phyloP scores from a whole-genome alignment of 2,329 filamentous ascomycete genomes.

The Aspergillus pseudonomiae region DNA sequence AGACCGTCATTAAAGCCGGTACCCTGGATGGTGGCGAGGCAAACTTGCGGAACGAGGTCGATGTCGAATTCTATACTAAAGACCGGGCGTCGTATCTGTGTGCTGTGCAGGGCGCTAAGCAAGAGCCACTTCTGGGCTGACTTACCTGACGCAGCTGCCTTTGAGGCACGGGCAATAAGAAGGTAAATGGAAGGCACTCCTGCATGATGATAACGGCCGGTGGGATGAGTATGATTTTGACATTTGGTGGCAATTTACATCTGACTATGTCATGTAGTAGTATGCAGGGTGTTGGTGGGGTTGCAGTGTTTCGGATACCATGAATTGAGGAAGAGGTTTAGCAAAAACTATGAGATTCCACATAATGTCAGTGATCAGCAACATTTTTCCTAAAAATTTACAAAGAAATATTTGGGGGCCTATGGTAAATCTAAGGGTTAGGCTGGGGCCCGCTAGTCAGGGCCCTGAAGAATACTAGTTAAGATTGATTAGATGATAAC shows the following conservation, averaged over 20 bases:
- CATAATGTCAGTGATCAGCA: neutral
- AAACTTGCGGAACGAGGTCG: slow-evolving; percentile 47
- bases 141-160: neutral
- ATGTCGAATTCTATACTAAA: slow-evolving; percentile 58
- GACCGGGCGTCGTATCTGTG: slow-evolving; percentile 52
- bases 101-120: slow-evolving; percentile 50
- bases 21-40: slow-evolving; percentile 53
- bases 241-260: neutral
- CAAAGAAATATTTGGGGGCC: too few relatives aligned
- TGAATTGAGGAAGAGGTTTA: neutral
- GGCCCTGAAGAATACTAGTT: too few relatives aligned
- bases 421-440: too few relatives aligned
- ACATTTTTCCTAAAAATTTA: neutral
- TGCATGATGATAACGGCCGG: neutral
- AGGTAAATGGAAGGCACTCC: neutral
- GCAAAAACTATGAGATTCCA: neutral
- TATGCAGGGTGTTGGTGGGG: neutral
- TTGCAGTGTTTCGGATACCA: neutral
- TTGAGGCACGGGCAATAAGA: neutral
- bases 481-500: too few relatives aligned
- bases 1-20: slow-evolving; percentile 56
- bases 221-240: neutral
- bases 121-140: slow-evolving; percentile 42
- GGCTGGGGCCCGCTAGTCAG: too few relatives aligned
- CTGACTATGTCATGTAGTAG: neutral